Evolutionary conservation across 805 yeast genomes (phyloP), one percentile per base, ranked within the genome.

Genomic region (Hanseniaspora meyeri): DNA sequence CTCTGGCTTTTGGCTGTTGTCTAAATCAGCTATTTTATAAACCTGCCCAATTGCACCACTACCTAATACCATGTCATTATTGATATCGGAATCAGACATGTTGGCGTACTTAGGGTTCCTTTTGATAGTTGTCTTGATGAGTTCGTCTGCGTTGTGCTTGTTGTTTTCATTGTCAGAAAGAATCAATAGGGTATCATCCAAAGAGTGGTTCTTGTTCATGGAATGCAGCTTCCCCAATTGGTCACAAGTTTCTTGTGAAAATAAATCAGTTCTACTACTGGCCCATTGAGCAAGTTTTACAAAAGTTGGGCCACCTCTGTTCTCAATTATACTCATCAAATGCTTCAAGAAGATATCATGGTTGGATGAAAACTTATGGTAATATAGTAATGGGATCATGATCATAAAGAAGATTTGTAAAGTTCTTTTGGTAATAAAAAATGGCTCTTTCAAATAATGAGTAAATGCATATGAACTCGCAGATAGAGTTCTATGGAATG

Each of bases 21-120:
- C 77, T 27, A 87, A 69, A 60, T 80, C 81, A 1, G 86, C 97
- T 40, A 46, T 32, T 31, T 19, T 46, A 69, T 91, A 87, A 2
- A 93, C 98, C 69, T 93, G 98, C 1, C 96, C 98, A 72, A 93
- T 93, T 1, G 98, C 96, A 14, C 98, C 98, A n/a, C 91, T 91
- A 1, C 98, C 98, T 7, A 90, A 71, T 0, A 97, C 97, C 40
- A 67, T 74, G 32, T 79, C 81, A 37, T 78, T 71, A 63, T 93
- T 87, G 2, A 46, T 31, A 2, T 46, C 17, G 2, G 36, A n/a
- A 17, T 46, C 40, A 5, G 43, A 16, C 29, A 32, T 31, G 12
- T 46, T 34, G 6, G 4, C 11, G 4, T 11, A 31, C 36, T 17
- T 32, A 3, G 20, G 10, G 3, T 32, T 46, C 8, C 34, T 27